A percentile compares a stretch with the other conserved stretches of the same genome.
Conservation (phyloP, 1,284 basidiomycete species). For the Gymnopus androsaceus region DNA sequence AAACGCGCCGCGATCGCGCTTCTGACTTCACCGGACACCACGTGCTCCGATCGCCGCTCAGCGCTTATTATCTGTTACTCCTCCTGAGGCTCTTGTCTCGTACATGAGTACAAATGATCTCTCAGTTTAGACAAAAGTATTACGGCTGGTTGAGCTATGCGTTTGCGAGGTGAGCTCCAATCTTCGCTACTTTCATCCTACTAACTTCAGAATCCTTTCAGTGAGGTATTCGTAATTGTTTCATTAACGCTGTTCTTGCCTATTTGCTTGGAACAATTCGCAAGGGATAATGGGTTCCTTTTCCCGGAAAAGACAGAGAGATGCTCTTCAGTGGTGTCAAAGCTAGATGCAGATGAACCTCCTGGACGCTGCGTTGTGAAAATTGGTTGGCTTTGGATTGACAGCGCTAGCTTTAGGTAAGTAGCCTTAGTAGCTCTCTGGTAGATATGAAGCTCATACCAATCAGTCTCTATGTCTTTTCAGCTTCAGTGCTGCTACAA, state of each 20-base stretch:
- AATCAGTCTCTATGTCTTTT: conserved; percentile 81
- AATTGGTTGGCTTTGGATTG: conserved; percentile 79
- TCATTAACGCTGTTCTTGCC: conserved; percentile 80
- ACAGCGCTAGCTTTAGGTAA: conserved; percentile 86
- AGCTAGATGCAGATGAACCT: conserved; percentile 17
- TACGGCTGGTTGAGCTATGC: conserved; percentile 75
- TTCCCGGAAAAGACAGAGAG: conserved; percentile 59
- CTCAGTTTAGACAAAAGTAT: background rate
- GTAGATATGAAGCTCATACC: background rate
- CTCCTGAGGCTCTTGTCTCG: background rate
- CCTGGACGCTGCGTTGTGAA: conserved; percentile 69
- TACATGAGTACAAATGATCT: background rate
- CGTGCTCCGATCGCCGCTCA: too few relatives aligned
- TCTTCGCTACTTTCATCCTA: background rate
- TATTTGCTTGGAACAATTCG: conserved; percentile 82
- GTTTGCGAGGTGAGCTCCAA: conserved; percentile 62
- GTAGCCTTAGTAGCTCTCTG: conserved; percentile 22
- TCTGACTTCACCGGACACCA: too few relatives aligned
- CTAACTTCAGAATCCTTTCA: conserved; percentile 33
- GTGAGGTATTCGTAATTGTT: conserved; percentile 82
- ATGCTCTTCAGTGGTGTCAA: conserved; percentile 38
- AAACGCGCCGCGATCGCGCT: too few relatives aligned
- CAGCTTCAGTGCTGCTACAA: conserved; percentile 82
- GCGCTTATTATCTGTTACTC: too few relatives aligned
- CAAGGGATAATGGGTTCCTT: conserved; percentile 76